Base-by-base conservation (phyloP, 768 basidiomycete genomes). In the Boletus rubroflammeus region DNA sequence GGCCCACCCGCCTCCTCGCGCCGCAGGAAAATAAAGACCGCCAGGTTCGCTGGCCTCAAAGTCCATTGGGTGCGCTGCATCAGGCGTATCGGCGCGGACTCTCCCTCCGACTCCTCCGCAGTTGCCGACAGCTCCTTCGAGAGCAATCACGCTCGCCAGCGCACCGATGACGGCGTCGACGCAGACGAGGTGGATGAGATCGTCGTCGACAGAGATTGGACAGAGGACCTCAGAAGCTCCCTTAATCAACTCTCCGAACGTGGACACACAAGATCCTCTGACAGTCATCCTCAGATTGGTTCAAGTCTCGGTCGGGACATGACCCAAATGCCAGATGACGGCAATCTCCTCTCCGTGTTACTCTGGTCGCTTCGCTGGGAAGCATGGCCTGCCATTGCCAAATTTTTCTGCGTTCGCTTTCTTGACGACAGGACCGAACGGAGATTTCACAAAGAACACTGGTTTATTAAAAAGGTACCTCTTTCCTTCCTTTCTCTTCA, bases 121-220 rank as follows among this genome's bases (percentile, higher is more conserved):
- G 55, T 78, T 17, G 81, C 77, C 26, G 81, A 81, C 45, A 81
- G 77, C 56, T 72, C 73, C 23, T 65, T 66, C 3, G 80, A 78
- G 60, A 71, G 70, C 52, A 75, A 65, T 36, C 74, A 68, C 32
- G 45, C 60, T 13, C 72, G 58, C n/a, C 58, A 42, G 7, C 55
- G 64, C 32, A 63, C 67, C 17, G 75, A 75, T 28, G 66, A 63
- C 14, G 74, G 67, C 34, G 21, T 38, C 28, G 59, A 70, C 9
- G 71, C 63, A 6, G 75, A 74, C 29, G 71, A 75, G 49, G 82
- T 90, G 8, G 81, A 91, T 67, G 81, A 88, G 72, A 81, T 90
- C 21, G 82, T 91, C 23, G 88, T 91, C 15, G 88, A 91, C 67
- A 78, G 87, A 44, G 72, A 76, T 31, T 88, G 85, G 86, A 72